Conservation (phyloP, 495 filamentous ascomycete species). For the Aspergillus egyptiacus region DNA sequence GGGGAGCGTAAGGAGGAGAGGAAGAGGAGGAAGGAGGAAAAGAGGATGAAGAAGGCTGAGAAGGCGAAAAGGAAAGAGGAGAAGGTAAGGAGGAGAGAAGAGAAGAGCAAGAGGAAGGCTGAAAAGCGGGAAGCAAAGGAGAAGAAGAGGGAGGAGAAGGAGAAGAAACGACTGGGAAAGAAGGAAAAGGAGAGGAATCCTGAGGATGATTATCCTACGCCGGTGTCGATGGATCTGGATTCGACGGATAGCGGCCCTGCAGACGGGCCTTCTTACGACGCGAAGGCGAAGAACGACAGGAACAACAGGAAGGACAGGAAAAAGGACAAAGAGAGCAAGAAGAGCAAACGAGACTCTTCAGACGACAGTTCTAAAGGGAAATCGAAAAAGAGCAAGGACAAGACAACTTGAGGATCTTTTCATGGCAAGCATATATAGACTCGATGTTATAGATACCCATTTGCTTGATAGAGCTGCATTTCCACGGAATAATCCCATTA, state of each 20-base stretch:
- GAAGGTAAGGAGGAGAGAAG: constrained; percentile 27
- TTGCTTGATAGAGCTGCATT: constrained; percentile 7
- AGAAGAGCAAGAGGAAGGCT: constrained; percentile 21
- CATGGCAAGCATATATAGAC: constrained; percentile 22
- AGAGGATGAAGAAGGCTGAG: constrained; percentile 28
- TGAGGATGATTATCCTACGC: constrained; percentile 37
- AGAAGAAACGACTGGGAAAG: constrained; percentile 18
- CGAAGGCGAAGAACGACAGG: constrained; percentile 19
- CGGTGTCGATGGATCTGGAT: constrained; percentile 32
- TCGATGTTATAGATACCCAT: constrained; percentile 28
- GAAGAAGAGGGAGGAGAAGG: constrained; percentile 14
- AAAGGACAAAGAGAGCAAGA: constrained; percentile 16
- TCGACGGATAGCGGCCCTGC: constrained; percentile 12
- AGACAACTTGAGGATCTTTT: constrained; percentile 18
- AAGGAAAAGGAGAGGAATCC: constrained; percentile 16
- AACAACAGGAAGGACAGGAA: constrained; percentile 19
- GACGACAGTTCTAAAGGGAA: constrained; percentile 19
- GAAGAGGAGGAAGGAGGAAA: constrained; percentile 32
- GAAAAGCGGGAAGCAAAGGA: too few relatives aligned
- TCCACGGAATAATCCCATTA: too few relatives aligned
- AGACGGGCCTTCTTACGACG: constrained; percentile 13
- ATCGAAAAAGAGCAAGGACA: constrained; percentile 31
- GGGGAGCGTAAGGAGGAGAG: constrained; percentile 25
- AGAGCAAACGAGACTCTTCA: constrained; percentile 18
- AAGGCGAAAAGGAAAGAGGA: constrained; percentile 21